A percentile compares a stretch with the other conserved stretches of the same genome.
These are phyloP conservation scores for Pythium phragmitis DNA, from an alignment of 352 stramenopile species.

Conservation along the genomic window DNA sequence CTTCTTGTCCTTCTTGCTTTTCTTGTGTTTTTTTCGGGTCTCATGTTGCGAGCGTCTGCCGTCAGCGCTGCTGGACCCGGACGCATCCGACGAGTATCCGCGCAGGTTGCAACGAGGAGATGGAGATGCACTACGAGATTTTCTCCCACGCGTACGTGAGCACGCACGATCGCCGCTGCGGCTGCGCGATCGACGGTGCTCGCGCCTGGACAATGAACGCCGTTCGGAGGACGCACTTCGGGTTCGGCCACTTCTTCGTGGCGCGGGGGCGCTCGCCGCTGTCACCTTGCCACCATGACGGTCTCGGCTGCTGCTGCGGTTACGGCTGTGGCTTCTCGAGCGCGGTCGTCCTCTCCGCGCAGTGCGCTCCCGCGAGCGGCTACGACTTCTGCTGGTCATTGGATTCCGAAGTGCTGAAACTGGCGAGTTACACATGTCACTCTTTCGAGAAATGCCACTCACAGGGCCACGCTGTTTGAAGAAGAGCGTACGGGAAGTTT, in stretches of 20 bases:
- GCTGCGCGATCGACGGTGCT: slow-evolving; percentile 10
- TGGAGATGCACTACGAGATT: slow-evolving; percentile 16
- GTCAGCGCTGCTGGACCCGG: slow-evolving; percentile 1
- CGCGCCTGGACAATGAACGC: background rate
- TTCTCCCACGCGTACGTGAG: background rate
- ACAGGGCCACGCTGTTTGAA: background rate
- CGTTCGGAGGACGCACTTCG: background rate
- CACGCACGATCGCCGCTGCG: slow-evolving; percentile 7
- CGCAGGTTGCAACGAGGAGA: background rate
- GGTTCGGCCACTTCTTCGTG: background rate
- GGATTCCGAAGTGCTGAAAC: background rate
- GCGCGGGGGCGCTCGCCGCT: background rate
- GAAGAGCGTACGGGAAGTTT: slow-evolving; percentile 16
- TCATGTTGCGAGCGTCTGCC: background rate
- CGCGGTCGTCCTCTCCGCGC: background rate
- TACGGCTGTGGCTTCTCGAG: slow-evolving; percentile 17
- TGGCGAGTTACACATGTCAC: slow-evolving; percentile 7
- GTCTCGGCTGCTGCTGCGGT: slow-evolving; percentile 10
- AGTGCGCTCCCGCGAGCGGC: slow-evolving; percentile 6
- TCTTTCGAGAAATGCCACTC: slow-evolving; percentile 5
- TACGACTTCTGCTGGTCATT: slow-evolving; percentile 14
- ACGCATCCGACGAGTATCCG: background rate
- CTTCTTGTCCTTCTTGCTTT: slow-evolving; percentile 23
- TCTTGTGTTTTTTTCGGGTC: slow-evolving; percentile 18
- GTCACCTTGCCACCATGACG: background rate